Base-by-base conservation (phyloP, 1,284 basidiomycete genomes). In the Dichomitus squalens region DNA sequence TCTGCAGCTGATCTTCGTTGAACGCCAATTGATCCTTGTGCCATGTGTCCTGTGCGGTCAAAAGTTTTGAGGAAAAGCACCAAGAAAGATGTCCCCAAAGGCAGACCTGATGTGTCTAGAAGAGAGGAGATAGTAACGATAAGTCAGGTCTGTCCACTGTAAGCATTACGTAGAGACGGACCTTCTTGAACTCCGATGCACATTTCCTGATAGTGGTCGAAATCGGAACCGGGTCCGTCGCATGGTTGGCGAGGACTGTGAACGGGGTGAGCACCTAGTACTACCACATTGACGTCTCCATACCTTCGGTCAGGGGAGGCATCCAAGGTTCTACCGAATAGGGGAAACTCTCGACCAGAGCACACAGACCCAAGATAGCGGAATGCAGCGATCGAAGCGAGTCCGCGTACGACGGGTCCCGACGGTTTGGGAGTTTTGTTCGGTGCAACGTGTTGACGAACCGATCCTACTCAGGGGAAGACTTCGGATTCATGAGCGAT, bases 221-320 rank as follows among this genome's bases (percentile, higher is more conserved):
- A 68, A 98, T 93, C 20, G 96, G 96, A 44, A 90, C 88, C 21
- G 96, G 95, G 70, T 96, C 94, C 5, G 94, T 91, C 2, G 92
- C 88, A 72, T 97, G 92, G 66, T 80, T 79, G 4, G 89, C 89
- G 59, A 94, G 78, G 27, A 89, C 88, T 87, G 65, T n/a, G 41
- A 20, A 27, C 54, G 64, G 34, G 23, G 63, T 61, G 31, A 58
- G 51, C 40, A 43, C 12, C 33, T 12, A n/a, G 29, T 27, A 25
- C 16, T n/a, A 41, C 8, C n/a, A 16, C 5, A 41, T 11, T n/a
- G 44, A 23, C 25, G 25, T 20, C 12, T 54, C 62, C 72, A 35
- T 64, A 88, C 90, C 82, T 77, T 91, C 88, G 39, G 88, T 89
- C 57, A 91, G 76, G 31, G 87, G 76, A 23, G 88, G 88, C 82